Evolutionary conservation across 2,329 filamentous ascomycete genomes (phyloP), one percentile per base, ranked within the genome.

Genomic region (Botrytis squamosa): DNA sequence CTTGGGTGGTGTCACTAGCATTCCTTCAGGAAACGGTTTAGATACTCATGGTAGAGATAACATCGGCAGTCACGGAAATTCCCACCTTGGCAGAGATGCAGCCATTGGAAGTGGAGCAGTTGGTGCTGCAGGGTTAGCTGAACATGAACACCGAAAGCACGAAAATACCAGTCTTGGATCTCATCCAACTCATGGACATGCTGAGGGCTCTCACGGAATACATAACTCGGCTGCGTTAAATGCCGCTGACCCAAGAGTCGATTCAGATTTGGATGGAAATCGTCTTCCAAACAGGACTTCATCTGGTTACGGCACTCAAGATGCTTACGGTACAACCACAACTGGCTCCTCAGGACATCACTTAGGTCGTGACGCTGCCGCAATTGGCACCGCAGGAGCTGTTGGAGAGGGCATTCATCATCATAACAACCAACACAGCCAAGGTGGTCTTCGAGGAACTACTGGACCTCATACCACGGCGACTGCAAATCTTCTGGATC

Each of bases 401-500:
- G 72, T 73, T 42, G 75, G 72, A 16, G 70, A 73, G 57, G 75
- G 74, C 22, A 44, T 74, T 68, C 74, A 75, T 52, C 74, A 75
- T 52, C 75, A 77, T 25, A 68, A 77, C 25, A 73, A 74, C 25
- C 73, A 76, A 44, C 59, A 70, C 25, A 55, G 33, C 18, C 59
- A 64, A 36, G 22, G 46, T 55, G 36, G 46, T 20, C 12, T 71
- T 40, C 46, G 25, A 42, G 22, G 65, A 52, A 64, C 18, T 73
- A 42, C 63, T 60, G 65, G 76, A 71, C 79, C 78, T 59, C 79
- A 81, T 57, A 62, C 36, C 25, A 80, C 77, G 1, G 59, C 69
- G 12, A 77, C 78, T 14, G 80, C 80, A 8, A 80, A 80, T 60
- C 72, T 65, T n/a, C 75, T 81, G 20, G 80, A 80, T 68, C 80